Evolutionary conservation across 805 yeast species (phyloP), one percentile per base, ranked within the genome.

Genomic region (Lipomyces mesembrius): DNA sequence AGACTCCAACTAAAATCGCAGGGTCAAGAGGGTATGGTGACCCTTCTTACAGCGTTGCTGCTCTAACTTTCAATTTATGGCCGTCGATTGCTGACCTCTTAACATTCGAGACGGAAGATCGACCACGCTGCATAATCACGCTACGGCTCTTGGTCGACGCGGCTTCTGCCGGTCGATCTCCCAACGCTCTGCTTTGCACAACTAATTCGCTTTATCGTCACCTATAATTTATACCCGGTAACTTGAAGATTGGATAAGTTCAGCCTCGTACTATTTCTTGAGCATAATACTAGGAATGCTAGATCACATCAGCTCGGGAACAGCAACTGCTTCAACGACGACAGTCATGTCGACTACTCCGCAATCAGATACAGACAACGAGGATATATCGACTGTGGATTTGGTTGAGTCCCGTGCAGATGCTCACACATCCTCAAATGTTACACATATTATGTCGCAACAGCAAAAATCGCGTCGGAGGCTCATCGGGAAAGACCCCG

Each of bases 261-360:
- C 22, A 5, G 49, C 4, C 20, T 43, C 49, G n/a, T n/a, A 43
- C 22, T 8, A 43, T 43, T n/a, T 6, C 49, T 25, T 43, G 22
- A 43, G 20, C 12, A 17, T n/a, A 17, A 43, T n/a, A 17, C 29
- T 22, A 29, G 34, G 54, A 22, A 53, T 25, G 34, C 56, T 27
- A 53, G 22, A 53, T 53, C 29, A 25, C n/a, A 9, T n/a, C 17
- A 29, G n/a, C 22, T 25, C 56, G 20, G 56, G 34, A 53, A 53
- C 56, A 53, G 34, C n/a, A 53, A 53, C 29, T 22, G 25, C 56
- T n/a, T 27, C 56, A 53, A 22, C 32, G 3, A 17, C 56, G 34
- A 53, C 56, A 53, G 56, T 53, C 14, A 53, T 29, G 56, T 20
- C 54, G 14, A 9, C 17, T 12, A 22, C 22, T n/a, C 2, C 9